Evolutionary conservation across 495 filamentous ascomycete genomes (phyloP), one percentile per base, ranked within the genome.

Genomic region (Pyrenopolyporus hunteri): DNA sequence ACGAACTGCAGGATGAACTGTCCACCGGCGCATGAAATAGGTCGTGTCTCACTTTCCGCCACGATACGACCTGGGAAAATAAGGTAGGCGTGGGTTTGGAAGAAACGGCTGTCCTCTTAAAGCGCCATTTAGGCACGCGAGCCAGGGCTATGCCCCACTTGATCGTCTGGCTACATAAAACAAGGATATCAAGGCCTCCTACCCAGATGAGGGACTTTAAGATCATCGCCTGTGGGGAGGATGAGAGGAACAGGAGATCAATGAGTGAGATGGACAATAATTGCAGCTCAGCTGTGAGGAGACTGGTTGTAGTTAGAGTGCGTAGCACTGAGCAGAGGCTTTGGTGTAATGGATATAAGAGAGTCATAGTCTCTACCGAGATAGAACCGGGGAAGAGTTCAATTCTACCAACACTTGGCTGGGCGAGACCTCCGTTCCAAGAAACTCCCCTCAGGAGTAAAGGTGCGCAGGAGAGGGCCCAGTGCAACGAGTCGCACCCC

Each of bases 51-150:
- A 70, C 32, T 11, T 67, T 70, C 35, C 57, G 63, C 42, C 68
- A 66, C 2, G 72, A 45, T 46, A 74, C 57, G 16, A 76, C 25
- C 1, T 56, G 63, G 9, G 67, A 53, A 6, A 81, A 40, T 19
- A 65, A 57, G 16, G 53, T 40, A 36, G 52, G 68, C 8, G 9
- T 56, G 14, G 53, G 60, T 67, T 66, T 75, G 32, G 63, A 48
- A 1, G 66, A 54, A 51, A 53, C 23, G 11, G 67, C 13, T 35
- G 57, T 72, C 14, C 86, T 84, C 58, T 86, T 83, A 62, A 98
- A 93, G 28, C 92, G 88, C 91, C 93, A 97, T 57, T 83, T 90
- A 1, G 94, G 94, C 29, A 98, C 89, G 33, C 95, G 80, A 13
- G 93, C 92, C 35, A 98, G 75, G 44, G 87, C 80, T 11, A 97